A percentile compares a stretch with the other conserved stretches of the same genome.
Conservation (phyloP, 116 monocot genomes). For the Phalaenopsis hybrid region DNA sequence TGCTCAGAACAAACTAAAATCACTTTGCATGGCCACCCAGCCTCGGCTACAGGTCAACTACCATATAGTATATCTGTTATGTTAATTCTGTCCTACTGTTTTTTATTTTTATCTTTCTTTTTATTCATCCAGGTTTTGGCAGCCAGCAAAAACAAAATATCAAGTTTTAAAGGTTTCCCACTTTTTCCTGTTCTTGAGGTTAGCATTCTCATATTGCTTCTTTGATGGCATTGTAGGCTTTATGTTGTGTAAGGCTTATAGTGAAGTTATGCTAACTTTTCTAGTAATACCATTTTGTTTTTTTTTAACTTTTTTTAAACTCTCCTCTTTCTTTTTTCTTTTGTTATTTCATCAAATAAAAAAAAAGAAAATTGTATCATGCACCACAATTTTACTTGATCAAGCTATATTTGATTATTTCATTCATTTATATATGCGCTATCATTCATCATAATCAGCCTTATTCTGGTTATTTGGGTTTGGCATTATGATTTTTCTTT, state of each 20-base stretch:
- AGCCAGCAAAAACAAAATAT: conserved; percentile 95
- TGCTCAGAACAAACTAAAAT: conserved; percentile 85
- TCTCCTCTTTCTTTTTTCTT: not conserved
- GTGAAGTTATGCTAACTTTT: not conserved
- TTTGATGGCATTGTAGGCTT: not conserved
- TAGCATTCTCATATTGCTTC: conserved; percentile 12
- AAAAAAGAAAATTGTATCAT: not conserved
- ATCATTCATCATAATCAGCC: not conserved
- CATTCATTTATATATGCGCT: not conserved
- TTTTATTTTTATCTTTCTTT: conserved; percentile 1
- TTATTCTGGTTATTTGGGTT: too few species aligned
- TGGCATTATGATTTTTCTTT: too few species aligned
- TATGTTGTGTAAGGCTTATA: not conserved
- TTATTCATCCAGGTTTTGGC: conserved; percentile 62
- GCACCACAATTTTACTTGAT: not conserved
- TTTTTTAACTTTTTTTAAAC: too few species aligned
- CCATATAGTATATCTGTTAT: conserved; percentile 1
- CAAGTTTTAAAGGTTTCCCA: conserved; percentile 82
- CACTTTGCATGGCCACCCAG: conserved; percentile 87
- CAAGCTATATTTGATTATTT: not conserved
- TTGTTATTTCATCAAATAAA: not conserved
- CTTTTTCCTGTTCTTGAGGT: conserved; percentile 88
- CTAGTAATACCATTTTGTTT: too few species aligned
- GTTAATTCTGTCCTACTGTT: not conserved
- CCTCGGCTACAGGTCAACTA: conserved; percentile 80